These are phyloP conservation scores for Hyphopichia khmerensis DNA, from an alignment of 1,139 yeast genomes.

Conservation along the genomic window DNA sequence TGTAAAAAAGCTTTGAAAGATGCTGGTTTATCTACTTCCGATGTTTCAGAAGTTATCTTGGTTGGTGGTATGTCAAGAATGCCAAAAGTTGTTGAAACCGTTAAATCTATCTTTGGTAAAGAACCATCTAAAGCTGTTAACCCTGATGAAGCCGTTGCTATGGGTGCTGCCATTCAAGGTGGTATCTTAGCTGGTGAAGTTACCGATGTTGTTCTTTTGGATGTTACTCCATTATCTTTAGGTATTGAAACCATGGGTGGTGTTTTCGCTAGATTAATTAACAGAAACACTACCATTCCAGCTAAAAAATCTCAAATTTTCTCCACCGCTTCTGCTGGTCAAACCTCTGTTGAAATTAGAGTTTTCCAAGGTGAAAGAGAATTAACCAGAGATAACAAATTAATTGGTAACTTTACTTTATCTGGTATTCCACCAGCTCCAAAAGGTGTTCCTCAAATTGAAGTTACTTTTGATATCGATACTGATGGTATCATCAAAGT, in stretches of 20 bases:
- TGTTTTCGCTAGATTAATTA: constrained; percentile 88
- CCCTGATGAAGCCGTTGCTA: constrained; percentile 99
- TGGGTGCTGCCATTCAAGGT: constrained; percentile 99
- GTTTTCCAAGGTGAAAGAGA: constrained; percentile 99
- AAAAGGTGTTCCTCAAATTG: constrained; percentile 97
- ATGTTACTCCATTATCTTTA: constrained; percentile 93
- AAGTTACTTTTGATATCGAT: constrained; percentile 91
- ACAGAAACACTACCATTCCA: constrained; percentile 94
- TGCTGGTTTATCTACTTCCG: constrained; percentile 83
- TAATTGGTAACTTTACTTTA: constrained; percentile 90
- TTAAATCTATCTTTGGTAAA: constrained; percentile 85
- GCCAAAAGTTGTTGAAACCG: constrained; percentile 99
- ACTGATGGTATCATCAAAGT: constrained; percentile 99
- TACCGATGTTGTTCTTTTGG: constrained; percentile 89
- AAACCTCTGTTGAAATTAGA: constrained; percentile 92
- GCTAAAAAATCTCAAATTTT: constrained; percentile 90
- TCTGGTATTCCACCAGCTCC: constrained; percentile 96
- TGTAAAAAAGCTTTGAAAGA: constrained; percentile 98
- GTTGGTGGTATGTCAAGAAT: constrained; percentile 99
- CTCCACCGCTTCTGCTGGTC: constrained; percentile 96
- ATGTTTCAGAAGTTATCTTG: constrained; percentile 89
- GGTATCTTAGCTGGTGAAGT: constrained; percentile 99
- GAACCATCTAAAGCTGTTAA: constrained; percentile 98
- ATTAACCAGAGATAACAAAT: constrained; percentile 92
- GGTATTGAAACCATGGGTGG: constrained; percentile 98